Evolutionary conservation across 805 yeast species (phyloP), one percentile per base, ranked within the genome.

Genomic region (Yarrowia keelungensis): DNA sequence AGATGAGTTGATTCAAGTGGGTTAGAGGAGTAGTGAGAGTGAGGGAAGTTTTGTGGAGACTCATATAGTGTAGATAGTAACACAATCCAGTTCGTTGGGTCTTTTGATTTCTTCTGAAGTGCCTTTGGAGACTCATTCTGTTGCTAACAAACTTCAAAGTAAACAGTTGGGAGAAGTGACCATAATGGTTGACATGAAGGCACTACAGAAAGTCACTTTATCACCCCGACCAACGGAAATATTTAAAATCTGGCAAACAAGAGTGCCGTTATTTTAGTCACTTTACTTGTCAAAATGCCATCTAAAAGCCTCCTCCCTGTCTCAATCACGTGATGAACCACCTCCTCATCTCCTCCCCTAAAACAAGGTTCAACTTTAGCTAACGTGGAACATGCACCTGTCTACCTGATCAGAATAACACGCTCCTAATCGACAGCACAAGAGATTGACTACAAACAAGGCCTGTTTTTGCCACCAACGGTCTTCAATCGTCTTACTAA

Each of bases 321-420:
- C 15, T 50, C 41, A 0, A 35, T 50, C 56, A 50, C 41, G 39
- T 35, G 56, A 1, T 9, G 7, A 3, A 26, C 32, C 32, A 26
- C 32, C 32, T 26, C 32, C 4, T 26, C 32, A 50, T 35, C n/a
- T 11, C 41, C 12, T 8, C 19, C 39, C 41, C 56, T 5, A 3
- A 19, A 51, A 51, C 42, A 36, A 38, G 36, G 58, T 51, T 51
- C 42, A 19, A 3, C 58, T 16, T 2, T 14, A 38, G 19, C n/a
- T 9, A 51, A 36, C 41, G 36, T 50, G 14, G 43, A 51, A 32
- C 58, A 51, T n/a, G 58, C 58, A 16, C 22, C 41, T n/a, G 41
- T 36, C 26, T 3, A 50, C 43, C 32, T 51, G 58, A 36, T 51
- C 41, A 51, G 19, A n/a, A 50, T 26, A 16, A 51, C 58, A 36